Percentiles rank a stretch among this genome's conserved stretches.
These are phyloP conservation scores for Camellia oleifera DNA, from an alignment of 179 eudicot genomes.

Conservation along the genomic window DNA sequence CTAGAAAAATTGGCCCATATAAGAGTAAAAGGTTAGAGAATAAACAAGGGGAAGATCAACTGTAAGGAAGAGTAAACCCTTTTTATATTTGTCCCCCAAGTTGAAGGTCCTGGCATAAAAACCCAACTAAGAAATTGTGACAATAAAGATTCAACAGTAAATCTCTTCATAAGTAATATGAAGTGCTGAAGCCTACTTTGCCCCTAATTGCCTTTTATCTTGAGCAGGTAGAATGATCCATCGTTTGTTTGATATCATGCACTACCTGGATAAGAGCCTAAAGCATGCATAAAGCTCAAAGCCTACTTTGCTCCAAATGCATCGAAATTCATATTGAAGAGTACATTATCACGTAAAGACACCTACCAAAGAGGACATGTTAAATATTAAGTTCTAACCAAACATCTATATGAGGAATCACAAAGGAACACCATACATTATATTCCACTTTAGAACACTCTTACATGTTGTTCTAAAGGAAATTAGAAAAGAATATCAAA, in stretches of 20 bases:
- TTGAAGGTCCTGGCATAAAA: not conserved
- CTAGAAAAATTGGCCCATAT: constrained; percentile 29
- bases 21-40: not conserved
- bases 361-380: not conserved
- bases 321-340: not conserved
- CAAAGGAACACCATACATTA: constrained; percentile 3
- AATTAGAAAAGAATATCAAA: too few species aligned
- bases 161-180: not conserved
- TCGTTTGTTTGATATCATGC: too few species aligned
- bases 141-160: not conserved
- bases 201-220: not conserved
- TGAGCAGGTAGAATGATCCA: not conserved
- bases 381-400: not conserved
- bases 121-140: not conserved
- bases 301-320: not conserved
- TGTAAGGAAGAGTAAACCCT: too few species aligned
- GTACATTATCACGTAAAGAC: not conserved
- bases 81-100: too few species aligned
- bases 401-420: not conserved
- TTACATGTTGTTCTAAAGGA: constrained; percentile 31
- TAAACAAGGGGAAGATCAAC: too few species aligned
- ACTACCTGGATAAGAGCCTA: too few species aligned
- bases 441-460: not conserved
- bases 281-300: not conserved
- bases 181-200: not conserved